A percentile compares a stretch with the other conserved stretches of the same genome.
Conservation (phyloP, 106 monocot species). For the Apostasia shenzhenica region DNA sequence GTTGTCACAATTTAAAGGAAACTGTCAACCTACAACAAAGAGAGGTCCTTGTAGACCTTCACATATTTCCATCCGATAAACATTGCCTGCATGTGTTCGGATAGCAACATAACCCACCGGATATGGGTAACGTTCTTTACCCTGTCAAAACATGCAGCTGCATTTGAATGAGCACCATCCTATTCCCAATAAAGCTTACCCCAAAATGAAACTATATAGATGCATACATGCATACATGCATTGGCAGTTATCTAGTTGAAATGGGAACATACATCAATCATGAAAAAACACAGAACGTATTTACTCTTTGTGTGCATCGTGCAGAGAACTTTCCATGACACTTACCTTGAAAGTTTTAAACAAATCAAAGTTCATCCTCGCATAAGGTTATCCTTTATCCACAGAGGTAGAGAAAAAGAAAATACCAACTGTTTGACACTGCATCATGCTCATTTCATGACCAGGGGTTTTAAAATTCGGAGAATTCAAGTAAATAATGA, state of each 20-base stretch:
- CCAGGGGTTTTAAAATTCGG: no score
- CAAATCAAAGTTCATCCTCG: no score
- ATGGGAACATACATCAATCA: not conserved
- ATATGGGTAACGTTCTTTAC: constrained; percentile 86
- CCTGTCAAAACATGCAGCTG: constrained; percentile 30
- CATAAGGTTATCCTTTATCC: no score
- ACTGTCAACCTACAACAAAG: constrained; percentile 49
- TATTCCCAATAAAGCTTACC: not conserved
- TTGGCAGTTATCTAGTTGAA: not conserved
- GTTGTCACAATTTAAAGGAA: not conserved
- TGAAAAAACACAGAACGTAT: not conserved
- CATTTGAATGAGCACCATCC: not conserved
- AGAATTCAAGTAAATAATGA: no score
- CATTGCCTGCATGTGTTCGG: constrained; percentile 44
- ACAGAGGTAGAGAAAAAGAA: no score
- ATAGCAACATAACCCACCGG: constrained; percentile 78
- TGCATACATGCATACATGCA: not conserved
- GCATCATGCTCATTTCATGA: no score
- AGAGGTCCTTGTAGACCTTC: constrained; percentile 79
- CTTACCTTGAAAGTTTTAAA: no score
- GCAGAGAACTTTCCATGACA: no score
- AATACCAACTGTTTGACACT: no score
- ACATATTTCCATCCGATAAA: constrained; percentile 65
- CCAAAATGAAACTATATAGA: not conserved
- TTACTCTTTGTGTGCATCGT: no score